Evolutionary conservation across 192 early-diverging fungal species (phyloP).

Genomic region (Rhizophagus sp.): DNA sequence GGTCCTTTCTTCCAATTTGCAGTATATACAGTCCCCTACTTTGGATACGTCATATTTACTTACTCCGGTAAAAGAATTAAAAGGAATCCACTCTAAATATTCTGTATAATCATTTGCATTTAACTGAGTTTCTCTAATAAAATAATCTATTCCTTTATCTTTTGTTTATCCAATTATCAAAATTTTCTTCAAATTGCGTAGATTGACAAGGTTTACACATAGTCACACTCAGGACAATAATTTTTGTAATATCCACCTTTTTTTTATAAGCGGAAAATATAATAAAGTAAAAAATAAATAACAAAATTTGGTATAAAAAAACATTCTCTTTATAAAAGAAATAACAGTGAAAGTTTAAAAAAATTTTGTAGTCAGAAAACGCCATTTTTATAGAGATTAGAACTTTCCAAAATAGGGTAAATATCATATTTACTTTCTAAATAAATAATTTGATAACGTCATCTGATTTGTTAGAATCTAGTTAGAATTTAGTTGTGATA

Average conservation of each 20-base stretch:
- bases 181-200: conserved; percentile 15
- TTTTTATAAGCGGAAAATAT: background rate
- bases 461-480: no score
- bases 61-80: conserved; percentile 1
- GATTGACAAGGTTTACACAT: conserved; percentile 24
- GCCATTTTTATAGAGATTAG: no score
- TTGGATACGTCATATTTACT: background rate
- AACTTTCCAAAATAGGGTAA: no score
- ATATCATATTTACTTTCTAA: no score
- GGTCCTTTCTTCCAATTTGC: conserved; percentile 23
- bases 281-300: no score
- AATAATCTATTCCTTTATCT: conserved; percentile 12
- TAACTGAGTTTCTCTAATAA: conserved; percentile 22
- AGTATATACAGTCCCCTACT: background rate
- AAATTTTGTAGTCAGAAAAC: no score
- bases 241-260: background rate
- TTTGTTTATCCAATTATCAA: conserved; percentile 27
- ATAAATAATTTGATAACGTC: no score
- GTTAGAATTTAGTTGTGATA: no score
- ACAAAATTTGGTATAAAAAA: no score
- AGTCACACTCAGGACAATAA: conserved; percentile 24
- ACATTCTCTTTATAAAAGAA: no score
- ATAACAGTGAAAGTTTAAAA: no score
- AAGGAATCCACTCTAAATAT: conserved; percentile 29
- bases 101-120: conserved; percentile 12